Percentiles rank a stretch among this genome's conserved stretches.
phyloP scores from a whole-genome alignment of 2,329 filamentous ascomycete genomes.

The Colletotrichum neosansevieriae region DNA sequence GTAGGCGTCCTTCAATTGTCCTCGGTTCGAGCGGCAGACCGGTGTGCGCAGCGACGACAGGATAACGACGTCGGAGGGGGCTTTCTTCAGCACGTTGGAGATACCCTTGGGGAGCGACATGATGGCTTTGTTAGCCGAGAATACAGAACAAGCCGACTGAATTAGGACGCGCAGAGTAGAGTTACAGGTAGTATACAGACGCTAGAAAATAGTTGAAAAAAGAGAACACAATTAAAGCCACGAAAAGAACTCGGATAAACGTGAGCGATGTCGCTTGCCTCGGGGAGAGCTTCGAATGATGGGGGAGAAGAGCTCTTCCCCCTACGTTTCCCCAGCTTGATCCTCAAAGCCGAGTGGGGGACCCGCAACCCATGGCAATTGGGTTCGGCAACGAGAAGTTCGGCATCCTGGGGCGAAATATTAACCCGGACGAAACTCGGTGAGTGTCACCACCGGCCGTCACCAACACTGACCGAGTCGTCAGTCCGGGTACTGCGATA shows the following conservation, averaged over 20 bases:
- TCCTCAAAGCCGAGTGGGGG: conserved; percentile 36
- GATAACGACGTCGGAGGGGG: conserved; percentile 86
- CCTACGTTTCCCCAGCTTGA: conserved; percentile 34
- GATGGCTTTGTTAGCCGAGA: conserved; percentile 36
- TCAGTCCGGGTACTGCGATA: no score
- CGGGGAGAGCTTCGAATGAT: conserved; percentile 33
- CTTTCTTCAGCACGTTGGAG: conserved; percentile 81
- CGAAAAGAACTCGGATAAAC: conserved; percentile 32
- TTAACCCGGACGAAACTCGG: conserved; percentile 4
- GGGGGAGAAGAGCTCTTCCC: conserved; percentile 38
- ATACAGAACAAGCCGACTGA: conserved; percentile 1
- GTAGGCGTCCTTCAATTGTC: conserved; percentile 86
- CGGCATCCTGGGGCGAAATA: conserved; percentile 31
- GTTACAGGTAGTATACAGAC: conserved; percentile 14
- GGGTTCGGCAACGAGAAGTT: conserved; percentile 34
- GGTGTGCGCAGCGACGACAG: conserved; percentile 92
- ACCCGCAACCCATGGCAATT: conserved; percentile 37
- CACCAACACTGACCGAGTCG: conserved; percentile 2
- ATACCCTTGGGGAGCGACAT: conserved; percentile 74
- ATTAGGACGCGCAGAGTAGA: conserved; percentile 5
- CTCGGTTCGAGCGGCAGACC: conserved; percentile 85
- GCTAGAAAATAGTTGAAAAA: neutral
- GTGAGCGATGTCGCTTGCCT: conserved; percentile 30
- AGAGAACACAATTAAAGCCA: conserved; percentile 6
- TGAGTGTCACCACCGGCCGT: neutral